Evolutionary conservation across 1,139 yeast genomes (phyloP), one percentile per base, ranked within the genome.

Genomic region (Williopsis jadinii): DNA sequence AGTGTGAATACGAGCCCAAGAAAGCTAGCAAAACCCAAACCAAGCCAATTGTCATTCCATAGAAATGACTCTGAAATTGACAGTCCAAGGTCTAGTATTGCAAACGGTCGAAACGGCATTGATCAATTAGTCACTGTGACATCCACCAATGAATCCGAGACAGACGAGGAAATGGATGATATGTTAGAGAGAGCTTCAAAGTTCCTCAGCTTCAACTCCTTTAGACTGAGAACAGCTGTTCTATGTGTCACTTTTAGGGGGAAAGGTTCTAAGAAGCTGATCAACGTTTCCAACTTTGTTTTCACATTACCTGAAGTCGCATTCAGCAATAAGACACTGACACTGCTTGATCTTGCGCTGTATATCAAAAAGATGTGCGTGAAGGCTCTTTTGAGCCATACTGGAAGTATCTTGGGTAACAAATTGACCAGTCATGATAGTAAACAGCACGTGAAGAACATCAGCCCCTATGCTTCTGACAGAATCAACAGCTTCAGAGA

Each of bases 131-230:
- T 28, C 12, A 28, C 12, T 11, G 5, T 5, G 11, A 28, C 11
- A 11, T 28, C 30, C n/a, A 28, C 11, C 19, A 30, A 8, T 11
- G 30, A 27, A 4, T 10, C 27, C 8, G 49, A 41, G 14, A 48
- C 50, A 8, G 68, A 68, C 31, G 64, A 62, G n/a, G 74, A 72
- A 34, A 58, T 77, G 24, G 70, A 71, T 34, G 70, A 70, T 43
- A 81, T 82, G 87, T 60, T 80, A 5, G 60, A 64, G 28, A 62
- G 90, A 45, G 77, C 88, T 2, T 70, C 77, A 33, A 71, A 71
- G 44, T 80, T 68, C 53, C 63, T 79, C 53, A 76, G 79, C 52
- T 71, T 82, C 43, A 70, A 72, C 28, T 62, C 70, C 9, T 63
- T 82, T 47, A 63, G 59, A 19, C 53, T 81, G 14, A 65, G 67